These are phyloP conservation scores for Tetrahymena borealis DNA, from an alignment of 73 alveolate genomes.

Conservation along the genomic window DNA sequence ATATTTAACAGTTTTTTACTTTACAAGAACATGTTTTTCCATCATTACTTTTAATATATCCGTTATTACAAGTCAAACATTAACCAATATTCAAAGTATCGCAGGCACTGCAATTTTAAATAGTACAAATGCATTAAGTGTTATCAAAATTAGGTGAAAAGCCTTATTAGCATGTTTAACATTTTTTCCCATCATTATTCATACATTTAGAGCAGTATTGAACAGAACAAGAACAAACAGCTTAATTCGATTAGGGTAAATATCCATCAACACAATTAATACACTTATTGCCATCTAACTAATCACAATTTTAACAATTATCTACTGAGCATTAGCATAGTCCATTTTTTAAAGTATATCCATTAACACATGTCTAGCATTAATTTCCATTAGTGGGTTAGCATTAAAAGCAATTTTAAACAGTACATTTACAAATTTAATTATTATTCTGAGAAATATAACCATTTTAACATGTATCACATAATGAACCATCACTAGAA, in stretches of 20 bases:
- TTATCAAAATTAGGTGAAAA: no score
- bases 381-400: background rate
- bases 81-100: no score
- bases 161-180: no score
- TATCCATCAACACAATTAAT: no score
- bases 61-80: background rate
- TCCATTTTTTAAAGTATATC: background rate
- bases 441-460: background rate
- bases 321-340: background rate
- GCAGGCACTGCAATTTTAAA: no score
- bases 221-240: no score
- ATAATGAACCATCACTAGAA: background rate
- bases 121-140: no score
- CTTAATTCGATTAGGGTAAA: no score
- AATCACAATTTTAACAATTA: background rate
- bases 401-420: background rate
- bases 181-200: no score
- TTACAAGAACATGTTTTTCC: background rate
- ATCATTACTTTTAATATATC: background rate
- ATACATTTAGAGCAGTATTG: no score
- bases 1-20: background rate
- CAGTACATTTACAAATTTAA: background rate
- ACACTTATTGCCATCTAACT: background rate
- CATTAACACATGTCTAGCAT: background rate
- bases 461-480: background rate